Percentiles rank a stretch among this genome's conserved stretches.
These are phyloP conservation scores for Boletus sp. DNA, from an alignment of 768 basidiomycete genomes.

Conservation along the genomic window DNA sequence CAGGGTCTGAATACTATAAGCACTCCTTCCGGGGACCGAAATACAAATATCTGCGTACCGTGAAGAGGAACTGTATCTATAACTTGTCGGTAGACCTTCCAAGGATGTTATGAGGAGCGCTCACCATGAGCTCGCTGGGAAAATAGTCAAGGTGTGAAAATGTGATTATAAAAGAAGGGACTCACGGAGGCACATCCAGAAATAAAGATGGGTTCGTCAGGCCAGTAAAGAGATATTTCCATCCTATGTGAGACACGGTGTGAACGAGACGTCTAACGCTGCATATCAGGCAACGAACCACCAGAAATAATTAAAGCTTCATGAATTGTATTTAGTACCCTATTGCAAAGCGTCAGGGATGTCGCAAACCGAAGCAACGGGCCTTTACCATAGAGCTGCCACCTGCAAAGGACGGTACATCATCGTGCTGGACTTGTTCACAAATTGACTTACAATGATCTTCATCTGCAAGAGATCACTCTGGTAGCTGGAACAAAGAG, in stretches of 20 bases:
- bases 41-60: conserved; percentile 1
- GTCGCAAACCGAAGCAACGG: not conserved
- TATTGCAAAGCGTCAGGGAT: not conserved
- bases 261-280: not conserved
- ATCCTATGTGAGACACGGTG: not conserved
- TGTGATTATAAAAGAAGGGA: not conserved
- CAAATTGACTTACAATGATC: conserved; percentile 2
- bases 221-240: conserved; percentile 4
- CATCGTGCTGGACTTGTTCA: not conserved
- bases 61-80: conserved; percentile 6
- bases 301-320: conserved; percentile 7
- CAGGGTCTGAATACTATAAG: conserved; percentile 1
- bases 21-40: no score
- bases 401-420: conserved; percentile 1
- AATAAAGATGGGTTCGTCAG: not conserved
- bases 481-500: conserved; percentile 1
- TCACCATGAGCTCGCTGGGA: conserved; percentile 7
- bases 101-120: not conserved
- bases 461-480: conserved; percentile 2
- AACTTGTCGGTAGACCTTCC: not conserved
- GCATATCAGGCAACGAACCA: not conserved
- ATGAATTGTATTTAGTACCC: conserved; percentile 9
- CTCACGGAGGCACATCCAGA: not conserved
- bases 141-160: not conserved
- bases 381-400: conserved; percentile 4